Base-by-base conservation (phyloP, 768 basidiomycete species). In the Auriculariales sp. region DNA sequence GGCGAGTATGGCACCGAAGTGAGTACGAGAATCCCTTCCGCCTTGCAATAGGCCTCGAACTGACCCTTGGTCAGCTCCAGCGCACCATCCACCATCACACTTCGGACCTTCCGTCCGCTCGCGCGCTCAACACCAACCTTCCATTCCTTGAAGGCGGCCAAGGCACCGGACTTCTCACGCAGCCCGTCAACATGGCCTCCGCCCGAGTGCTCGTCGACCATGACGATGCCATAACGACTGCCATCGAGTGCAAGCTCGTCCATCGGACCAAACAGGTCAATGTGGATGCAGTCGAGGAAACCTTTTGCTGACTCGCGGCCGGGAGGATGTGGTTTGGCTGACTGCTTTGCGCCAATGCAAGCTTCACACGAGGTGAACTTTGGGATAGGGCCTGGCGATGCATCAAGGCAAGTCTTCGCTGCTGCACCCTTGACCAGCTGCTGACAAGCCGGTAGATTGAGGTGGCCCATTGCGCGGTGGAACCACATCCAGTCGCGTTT, bases 51-150 rank as follows among this genome's bases (percentile, higher is more conserved):
- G n/a, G n/a, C n/a, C n/a, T n/a, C n/a, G n/a, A 50, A 56, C 28
- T 54, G 22, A 15, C 29, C 33, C 10, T 28, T 28, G 11, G 46
- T 47, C 46, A 47, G 54, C 44, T 56, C 56, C 3, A 51, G 47
- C 3, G 57, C 57, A n/a, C 51, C 48, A 32, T 57, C 52, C 25
- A 46, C 32, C 12, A 45, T 27, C 7, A 56, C 19, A 3, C 14
- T 35, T 46, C 48, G 46, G 30, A 54, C 28, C 49, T 48, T 31
- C n/a, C 33, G 28, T 3, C 48, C 49, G 19, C 27, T 49, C 27
- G 46, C 25, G 3, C 31, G 49, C 47, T 56, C 55, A 7, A 36
- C 51, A 1, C 19, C 25, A 3, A 49, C 54, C 36, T 54, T 48
- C 32, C 9, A 55, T 12, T 47, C 39, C 24, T 48, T 35, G 48